phyloP scores from a whole-genome alignment of 2,329 filamentous ascomycete species.

The Raffaelea deltoideospora region DNA sequence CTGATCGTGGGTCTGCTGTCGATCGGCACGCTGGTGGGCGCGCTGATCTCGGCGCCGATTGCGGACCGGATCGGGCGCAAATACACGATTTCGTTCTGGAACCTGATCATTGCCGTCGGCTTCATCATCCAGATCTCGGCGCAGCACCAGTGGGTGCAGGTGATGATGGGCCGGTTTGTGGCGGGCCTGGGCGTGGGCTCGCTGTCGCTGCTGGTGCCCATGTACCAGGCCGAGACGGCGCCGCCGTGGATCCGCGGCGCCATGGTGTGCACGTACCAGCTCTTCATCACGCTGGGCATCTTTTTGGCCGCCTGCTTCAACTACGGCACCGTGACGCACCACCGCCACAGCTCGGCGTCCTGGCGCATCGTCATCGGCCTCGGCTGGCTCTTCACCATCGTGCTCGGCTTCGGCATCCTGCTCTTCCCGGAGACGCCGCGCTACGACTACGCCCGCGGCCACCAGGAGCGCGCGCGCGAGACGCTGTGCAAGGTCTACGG shows the following conservation, averaged over 20 bases:
- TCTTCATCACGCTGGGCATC: slow-evolving; percentile 60
- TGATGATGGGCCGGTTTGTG: slow-evolving; percentile 44
- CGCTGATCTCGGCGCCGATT: slow-evolving; percentile 36
- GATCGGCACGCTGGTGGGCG: slow-evolving; percentile 39
- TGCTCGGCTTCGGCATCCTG: slow-evolving; percentile 37
- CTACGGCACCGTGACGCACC: slow-evolving; percentile 29
- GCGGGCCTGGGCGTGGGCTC: slow-evolving; percentile 54
- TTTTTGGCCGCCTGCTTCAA: slow-evolving; percentile 34
- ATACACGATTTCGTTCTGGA: slow-evolving; percentile 35
- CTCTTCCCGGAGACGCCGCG: slow-evolving; percentile 41
- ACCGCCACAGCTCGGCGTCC: slow-evolving; percentile 23
- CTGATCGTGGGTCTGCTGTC: slow-evolving; percentile 41
- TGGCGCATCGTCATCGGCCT: slow-evolving; percentile 50
- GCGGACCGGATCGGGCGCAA: slow-evolving; percentile 43
- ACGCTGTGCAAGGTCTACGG: slow-evolving; percentile 7
- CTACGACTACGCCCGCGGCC: slow-evolving; percentile 14
- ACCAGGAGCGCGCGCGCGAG: slow-evolving; percentile 4
- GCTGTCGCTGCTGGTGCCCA: slow-evolving; percentile 44
- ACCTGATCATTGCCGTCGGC: slow-evolving; percentile 45
- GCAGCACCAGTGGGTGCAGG: slow-evolving; percentile 42
- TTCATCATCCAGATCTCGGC: slow-evolving; percentile 52
- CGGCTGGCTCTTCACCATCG: slow-evolving; percentile 35
- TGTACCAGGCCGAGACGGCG: slow-evolving; percentile 44
- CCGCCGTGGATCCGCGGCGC: slow-evolving; percentile 48
- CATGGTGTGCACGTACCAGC: slow-evolving; percentile 55